These are phyloP conservation scores for Pichia gijzeniarum DNA, from an alignment of 805 yeast species.

Conservation along the genomic window DNA sequence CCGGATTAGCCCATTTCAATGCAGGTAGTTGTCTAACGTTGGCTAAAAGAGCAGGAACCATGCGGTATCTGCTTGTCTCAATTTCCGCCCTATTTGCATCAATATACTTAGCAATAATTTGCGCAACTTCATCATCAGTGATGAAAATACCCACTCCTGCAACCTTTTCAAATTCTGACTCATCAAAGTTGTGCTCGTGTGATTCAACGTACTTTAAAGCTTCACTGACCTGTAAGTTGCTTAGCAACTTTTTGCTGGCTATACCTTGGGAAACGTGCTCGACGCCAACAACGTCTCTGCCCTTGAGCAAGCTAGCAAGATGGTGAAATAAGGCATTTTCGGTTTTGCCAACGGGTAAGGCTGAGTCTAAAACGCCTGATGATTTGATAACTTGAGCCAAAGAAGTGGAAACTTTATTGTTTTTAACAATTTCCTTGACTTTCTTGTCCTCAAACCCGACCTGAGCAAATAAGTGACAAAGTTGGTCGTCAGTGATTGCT, in stretches of 20 bases:
- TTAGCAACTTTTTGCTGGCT: constrained; percentile 53
- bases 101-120: constrained; percentile 53
- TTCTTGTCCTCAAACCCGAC: constrained; percentile 70
- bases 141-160: constrained; percentile 81
- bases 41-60: constrained; percentile 71
- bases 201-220: constrained; percentile 68
- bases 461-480: constrained; percentile 31
- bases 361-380: constrained; percentile 19
- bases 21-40: constrained; percentile 65
- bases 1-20: constrained; percentile 90
- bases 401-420: constrained; percentile 74
- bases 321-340: constrained; percentile 64
- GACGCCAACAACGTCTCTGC: constrained; percentile 45
- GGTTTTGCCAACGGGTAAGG: constrained; percentile 45
- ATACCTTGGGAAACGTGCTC: constrained; percentile 54
- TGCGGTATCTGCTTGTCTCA: constrained; percentile 66
- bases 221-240: constrained; percentile 71
- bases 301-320: constrained; percentile 68
- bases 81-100: constrained; percentile 53
- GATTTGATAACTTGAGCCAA: constrained; percentile 53
- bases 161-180: constrained; percentile 48
- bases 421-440: constrained; percentile 74
- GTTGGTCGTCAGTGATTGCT: constrained; percentile 14
- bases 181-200: constrained; percentile 34
- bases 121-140: constrained; percentile 56